phyloP scores from a whole-genome alignment of 2,329 filamentous ascomycete genomes.

The Hymenoscyphus infarciens region DNA sequence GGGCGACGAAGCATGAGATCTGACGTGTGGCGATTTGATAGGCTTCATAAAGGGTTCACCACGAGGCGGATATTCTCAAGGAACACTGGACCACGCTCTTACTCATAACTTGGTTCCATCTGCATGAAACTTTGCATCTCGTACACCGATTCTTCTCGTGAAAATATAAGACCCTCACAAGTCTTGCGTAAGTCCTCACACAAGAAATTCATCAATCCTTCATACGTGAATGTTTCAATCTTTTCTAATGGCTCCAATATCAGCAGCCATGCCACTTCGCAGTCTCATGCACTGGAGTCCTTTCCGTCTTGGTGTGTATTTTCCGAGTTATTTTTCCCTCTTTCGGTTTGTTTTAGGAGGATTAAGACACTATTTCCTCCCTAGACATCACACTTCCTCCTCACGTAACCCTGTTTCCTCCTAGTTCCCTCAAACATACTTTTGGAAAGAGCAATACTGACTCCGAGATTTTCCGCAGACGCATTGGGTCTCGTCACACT shows the following conservation, averaged over 20 bases:
- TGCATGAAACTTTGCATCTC: not conserved
- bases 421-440: too few species aligned
- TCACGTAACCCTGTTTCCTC: too few species aligned
- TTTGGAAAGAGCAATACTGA: too few species aligned
- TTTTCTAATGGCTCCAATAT: constrained; percentile 1
- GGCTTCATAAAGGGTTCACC: constrained; percentile 1
- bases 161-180: not conserved
- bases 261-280: constrained; percentile 11
- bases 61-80: not conserved
- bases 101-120: not conserved
- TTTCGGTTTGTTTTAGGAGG: too few species aligned
- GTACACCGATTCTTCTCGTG: not conserved
- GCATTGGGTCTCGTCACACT: constrained; percentile 20
- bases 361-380: too few species aligned
- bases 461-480: too few species aligned
- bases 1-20: not conserved
- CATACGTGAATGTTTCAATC: not conserved
- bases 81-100: not conserved
- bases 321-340: too few species aligned
- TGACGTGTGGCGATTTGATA: not conserved
- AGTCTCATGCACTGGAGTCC: constrained; percentile 13
- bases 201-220: not conserved
- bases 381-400: too few species aligned
- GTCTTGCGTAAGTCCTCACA: not conserved
- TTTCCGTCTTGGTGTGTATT: constrained; percentile 10